Base-by-base conservation (phyloP, 805 yeast species). In the Myxozyma monticola region DNA sequence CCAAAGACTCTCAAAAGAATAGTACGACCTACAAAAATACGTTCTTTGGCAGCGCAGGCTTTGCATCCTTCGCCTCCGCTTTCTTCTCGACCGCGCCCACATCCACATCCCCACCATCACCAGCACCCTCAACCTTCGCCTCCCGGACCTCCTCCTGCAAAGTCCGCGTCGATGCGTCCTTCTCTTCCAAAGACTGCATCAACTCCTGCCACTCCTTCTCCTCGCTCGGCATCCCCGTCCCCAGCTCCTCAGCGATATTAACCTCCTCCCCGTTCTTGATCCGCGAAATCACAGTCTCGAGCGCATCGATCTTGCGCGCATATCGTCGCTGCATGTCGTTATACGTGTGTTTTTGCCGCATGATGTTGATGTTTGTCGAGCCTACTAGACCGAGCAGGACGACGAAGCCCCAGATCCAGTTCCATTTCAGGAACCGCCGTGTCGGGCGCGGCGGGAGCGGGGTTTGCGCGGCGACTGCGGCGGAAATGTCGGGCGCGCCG, bases 141-240 rank as follows among this genome's bases (percentile, higher is more conserved):
- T n/a, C n/a, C n/a, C n/a, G n/a, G n/a, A 28, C 9, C 22, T 36
- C 44, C 15, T 40, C 40, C 21, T 40, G 46, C 12, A 45, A 14
- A 14, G 44, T n/a, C 42, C 37, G 29, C 38, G 33, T 21, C 33
- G 24, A 47, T 1, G n/a, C 29, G 34, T 50, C 54, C 37, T 45
- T 35, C 15, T 51, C 51, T 34, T 51, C 52, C 14, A 51, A 21
- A 24, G 52, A 42, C 28, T 15, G 25, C 14, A 53, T 8, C 22
- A 49, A 28, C 14, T 49, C 53, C 14, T 20, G 24, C 57, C 57
- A 53, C 33, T 53, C 54, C 20, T n/a, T 29, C 26, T 53, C 57
- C 14, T 50, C 55, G 17, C 36, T 18, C 9, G 57, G 45, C 3
- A 42, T 28, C 18, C 57, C 57, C n/a, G 54, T 53, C 12, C 57